These are phyloP conservation scores for Apiospora sp. DNA, from an alignment of 2,329 filamentous ascomycete genomes.

Conservation along the genomic window DNA sequence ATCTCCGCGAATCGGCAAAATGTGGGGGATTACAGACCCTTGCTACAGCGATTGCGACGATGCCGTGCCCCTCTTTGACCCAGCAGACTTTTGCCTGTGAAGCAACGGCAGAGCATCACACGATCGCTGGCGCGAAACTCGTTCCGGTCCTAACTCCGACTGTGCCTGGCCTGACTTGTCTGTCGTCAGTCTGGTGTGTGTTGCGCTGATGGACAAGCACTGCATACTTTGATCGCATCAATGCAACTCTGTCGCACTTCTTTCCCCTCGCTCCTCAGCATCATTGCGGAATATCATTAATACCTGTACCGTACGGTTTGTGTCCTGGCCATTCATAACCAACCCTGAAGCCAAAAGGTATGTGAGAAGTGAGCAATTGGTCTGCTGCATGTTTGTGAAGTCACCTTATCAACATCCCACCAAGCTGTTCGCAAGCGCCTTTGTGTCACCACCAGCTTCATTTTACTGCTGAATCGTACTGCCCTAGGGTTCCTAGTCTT, in stretches of 20 bases:
- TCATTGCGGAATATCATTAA: conserved; percentile 1
- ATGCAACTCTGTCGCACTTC: neutral
- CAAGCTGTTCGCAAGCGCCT: neutral
- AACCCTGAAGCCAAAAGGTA: neutral
- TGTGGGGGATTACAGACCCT: conserved; percentile 33
- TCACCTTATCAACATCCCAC: conserved; percentile 6
- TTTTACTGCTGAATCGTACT: neutral
- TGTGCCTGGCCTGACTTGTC: neutral
- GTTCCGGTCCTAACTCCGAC: conserved; percentile 21
- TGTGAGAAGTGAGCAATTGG: neutral
- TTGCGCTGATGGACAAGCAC: neutral
- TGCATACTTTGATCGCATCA: neutral
- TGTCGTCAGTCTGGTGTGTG: conserved; percentile 18
- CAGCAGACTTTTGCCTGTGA: conserved; percentile 23
- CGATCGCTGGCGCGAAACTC: conserved; percentile 14
- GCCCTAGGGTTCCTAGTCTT: neutral
- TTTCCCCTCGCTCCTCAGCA: neutral
- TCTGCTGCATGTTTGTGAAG: neutral
- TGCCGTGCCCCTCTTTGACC: conserved; percentile 22
- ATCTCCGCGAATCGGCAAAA: conserved; percentile 41
- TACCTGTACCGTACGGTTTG: neutral
- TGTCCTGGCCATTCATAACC: neutral
- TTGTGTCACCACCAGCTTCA: conserved; percentile 13
- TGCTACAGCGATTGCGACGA: conserved; percentile 23
- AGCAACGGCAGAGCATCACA: conserved; percentile 19